Evolutionary conservation across 2,329 filamentous ascomycete genomes (phyloP).

Genomic region (Aspergillus sp.): DNA sequence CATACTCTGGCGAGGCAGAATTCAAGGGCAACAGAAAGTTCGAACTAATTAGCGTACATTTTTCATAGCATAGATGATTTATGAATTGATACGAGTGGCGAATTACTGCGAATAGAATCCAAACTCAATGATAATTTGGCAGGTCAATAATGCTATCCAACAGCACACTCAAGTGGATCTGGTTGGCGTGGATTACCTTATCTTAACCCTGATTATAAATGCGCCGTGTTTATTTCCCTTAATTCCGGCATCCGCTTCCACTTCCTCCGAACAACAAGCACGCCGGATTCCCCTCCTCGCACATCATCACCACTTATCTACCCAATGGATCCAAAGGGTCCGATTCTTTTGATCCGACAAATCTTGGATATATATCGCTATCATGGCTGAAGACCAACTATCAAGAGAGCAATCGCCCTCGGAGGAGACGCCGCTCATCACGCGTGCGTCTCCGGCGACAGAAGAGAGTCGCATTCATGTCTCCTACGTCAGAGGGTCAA

Average conservation of each 20-base stretch:
- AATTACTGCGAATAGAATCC: not conserved
- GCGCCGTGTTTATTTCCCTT: not conserved
- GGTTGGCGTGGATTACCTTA: not conserved
- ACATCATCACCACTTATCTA: not conserved
- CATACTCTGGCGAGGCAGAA: not conserved
- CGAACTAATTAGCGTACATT: too few relatives aligned
- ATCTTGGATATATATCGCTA: not conserved
- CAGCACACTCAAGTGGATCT: not conserved
- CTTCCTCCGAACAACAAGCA: not conserved
- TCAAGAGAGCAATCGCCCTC: not conserved
- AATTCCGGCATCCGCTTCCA: not conserved
- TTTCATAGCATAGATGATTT: too few relatives aligned
- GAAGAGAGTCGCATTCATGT: not conserved
- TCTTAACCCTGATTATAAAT: not conserved
- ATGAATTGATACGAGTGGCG: not conserved
- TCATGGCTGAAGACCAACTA: not conserved
- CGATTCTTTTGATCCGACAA: not conserved
- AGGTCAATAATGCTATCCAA: not conserved
- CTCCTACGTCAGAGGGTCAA: constrained; percentile 12
- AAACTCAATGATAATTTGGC: not conserved
- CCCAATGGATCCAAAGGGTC: not conserved
- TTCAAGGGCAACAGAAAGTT: not conserved
- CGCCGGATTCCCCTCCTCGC: not conserved
- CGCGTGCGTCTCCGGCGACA: not conserved
- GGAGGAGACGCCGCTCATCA: constrained; percentile 1